These are phyloP conservation scores for Claviceps pazoutovae DNA, from an alignment of 2,329 filamentous ascomycete species.

Conservation along the genomic window DNA sequence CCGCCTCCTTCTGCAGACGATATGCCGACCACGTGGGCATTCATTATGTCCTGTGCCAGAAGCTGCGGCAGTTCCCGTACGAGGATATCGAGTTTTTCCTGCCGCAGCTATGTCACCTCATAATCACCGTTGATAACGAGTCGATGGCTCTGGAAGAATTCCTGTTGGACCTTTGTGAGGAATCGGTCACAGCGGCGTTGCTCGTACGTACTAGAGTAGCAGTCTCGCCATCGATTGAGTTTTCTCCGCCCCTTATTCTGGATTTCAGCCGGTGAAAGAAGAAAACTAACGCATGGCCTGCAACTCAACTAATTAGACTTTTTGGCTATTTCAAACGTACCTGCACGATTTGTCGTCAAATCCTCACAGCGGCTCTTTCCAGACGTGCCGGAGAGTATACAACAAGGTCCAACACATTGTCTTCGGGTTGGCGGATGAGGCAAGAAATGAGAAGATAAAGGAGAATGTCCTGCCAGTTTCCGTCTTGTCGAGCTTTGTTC, in stretches of 20 bases:
- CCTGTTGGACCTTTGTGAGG: slow-evolving; percentile 71
- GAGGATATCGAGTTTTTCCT: slow-evolving; percentile 90
- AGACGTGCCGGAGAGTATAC: slow-evolving; percentile 70
- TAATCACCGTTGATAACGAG: slow-evolving; percentile 81
- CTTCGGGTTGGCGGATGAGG: slow-evolving; percentile 59
- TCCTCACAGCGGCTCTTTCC: slow-evolving; percentile 63
- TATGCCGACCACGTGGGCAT: slow-evolving; percentile 85
- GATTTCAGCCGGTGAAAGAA: background rate
- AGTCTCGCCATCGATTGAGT: background rate
- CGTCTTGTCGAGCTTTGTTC: slow-evolving; percentile 65
- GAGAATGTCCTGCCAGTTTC: slow-evolving; percentile 72
- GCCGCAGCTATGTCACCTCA: slow-evolving; percentile 73
- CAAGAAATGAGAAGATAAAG: slow-evolving; percentile 59
- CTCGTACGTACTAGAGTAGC: slow-evolving; percentile 41
- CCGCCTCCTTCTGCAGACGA: slow-evolving; percentile 37
- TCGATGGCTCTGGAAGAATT: slow-evolving; percentile 86
- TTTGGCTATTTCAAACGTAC: slow-evolving; percentile 84
- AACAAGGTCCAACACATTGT: slow-evolving; percentile 83
- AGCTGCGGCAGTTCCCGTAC: slow-evolving; percentile 78
- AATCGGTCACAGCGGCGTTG: slow-evolving; percentile 72
- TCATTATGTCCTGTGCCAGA: slow-evolving; percentile 77
- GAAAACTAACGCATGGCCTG: slow-evolving; percentile 10
- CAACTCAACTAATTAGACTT: slow-evolving; percentile 43
- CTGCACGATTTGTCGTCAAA: slow-evolving; percentile 66
- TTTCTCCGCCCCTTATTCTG: background rate